Base-by-base conservation (phyloP, 1,284 basidiomycete species). In the Jaminaea rosea region DNA sequence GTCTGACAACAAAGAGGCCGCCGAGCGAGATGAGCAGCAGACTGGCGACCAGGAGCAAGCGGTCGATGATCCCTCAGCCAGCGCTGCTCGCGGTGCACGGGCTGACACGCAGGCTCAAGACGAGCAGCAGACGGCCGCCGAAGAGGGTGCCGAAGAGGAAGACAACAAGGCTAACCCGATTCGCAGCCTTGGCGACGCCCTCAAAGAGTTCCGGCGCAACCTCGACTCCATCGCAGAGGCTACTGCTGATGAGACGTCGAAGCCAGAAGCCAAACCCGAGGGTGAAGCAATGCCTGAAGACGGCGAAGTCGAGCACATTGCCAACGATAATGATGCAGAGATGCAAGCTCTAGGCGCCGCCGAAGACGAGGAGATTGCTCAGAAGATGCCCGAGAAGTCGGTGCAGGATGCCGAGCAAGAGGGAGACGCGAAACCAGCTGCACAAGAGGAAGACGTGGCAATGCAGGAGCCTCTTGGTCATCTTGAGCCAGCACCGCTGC, bases 311-410 rank as follows among this genome's bases (percentile, higher is more conserved):
- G 88, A 96, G 72, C 92, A 94, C 74, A 77, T 88, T n/a, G 82
- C 81, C 19, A 83, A 86, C 7, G 78, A 78, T 44, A 77, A 77
- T 11, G 83, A 84, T 52, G 79, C 85, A 44, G 83, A 87, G 47
- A 85, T 87, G 80, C 90, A 97, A 74, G 90, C 91, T 0, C 80
- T 97, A 10, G 93, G 91, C 4, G 83, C 87, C 1, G 86, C 91
- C 0, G 88, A 92, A 24, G 66, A 68, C 47, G 64, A 69, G 46
- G 55, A 65, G 61, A 83, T 91, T 68, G 82, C 83, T 29, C 84
- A 87, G 29, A 88, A 85, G 67, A 78, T 96, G 46, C 82, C 52
- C 26, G 55, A 58, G 37, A 62, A 54, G 4, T 54, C 53, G 19
- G 44, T 63, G 68, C 39, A 55, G n/a, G 50, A 50, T 17, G 53